Evolutionary conservation across 441 rosid genomes (phyloP).

Genomic region (Croton laevigatus): DNA sequence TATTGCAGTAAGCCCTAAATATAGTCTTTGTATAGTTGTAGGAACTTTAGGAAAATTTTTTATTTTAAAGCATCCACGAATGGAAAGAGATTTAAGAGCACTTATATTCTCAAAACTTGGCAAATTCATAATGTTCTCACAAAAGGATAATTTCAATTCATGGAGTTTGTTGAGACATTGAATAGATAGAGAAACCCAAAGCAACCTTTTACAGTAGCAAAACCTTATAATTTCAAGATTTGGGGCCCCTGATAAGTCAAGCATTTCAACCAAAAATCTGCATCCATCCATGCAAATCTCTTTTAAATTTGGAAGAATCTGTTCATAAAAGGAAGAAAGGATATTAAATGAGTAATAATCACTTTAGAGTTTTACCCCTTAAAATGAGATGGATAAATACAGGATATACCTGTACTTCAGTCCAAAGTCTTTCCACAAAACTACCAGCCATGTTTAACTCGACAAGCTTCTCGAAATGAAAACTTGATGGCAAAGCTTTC

Average conservation of each 20-base stretch:
- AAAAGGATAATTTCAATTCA: background rate
- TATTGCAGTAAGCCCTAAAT: background rate
- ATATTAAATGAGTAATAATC: too few relatives aligned
- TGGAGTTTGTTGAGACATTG: too few relatives aligned
- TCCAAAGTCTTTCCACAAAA: slow-evolving; percentile 18
- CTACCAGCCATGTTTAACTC: slow-evolving; percentile 3
- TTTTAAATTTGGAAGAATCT: background rate
- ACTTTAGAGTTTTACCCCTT: too few relatives aligned
- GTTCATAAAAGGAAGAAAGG: too few relatives aligned
- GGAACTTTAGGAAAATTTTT: slow-evolving; percentile 3
- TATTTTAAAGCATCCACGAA: background rate
- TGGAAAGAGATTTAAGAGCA: background rate
- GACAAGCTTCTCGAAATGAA: background rate
- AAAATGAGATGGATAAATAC: too few relatives aligned
- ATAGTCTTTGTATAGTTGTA: background rate
- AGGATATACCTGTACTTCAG: slow-evolving; percentile 20
- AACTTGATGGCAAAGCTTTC: background rate
- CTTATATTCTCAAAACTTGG: too few relatives aligned
- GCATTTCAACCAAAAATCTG: background rate
- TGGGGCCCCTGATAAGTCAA: background rate
- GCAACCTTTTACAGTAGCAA: background rate
- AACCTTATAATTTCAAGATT: background rate
- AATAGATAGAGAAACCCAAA: background rate
- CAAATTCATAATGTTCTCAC: too few relatives aligned
- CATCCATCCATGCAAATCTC: background rate